phyloP scores from a whole-genome alignment of 352 stramenopile species.

The Pythium graminicola region DNA sequence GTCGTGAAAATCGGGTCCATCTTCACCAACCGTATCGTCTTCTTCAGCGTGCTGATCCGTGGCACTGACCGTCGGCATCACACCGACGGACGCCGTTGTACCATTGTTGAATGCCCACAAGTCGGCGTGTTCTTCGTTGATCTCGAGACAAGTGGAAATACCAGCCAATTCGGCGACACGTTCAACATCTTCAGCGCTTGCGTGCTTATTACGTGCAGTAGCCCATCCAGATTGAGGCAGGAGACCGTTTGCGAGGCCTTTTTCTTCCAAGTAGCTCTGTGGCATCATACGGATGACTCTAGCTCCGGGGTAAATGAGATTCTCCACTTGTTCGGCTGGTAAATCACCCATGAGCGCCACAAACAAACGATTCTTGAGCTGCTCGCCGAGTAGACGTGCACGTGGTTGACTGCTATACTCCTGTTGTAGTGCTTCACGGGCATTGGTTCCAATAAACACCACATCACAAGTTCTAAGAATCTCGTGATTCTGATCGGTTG shows the following conservation, averaged over 20 bases:
- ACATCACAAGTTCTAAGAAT: constrained; percentile 65
- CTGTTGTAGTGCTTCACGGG: constrained; percentile 35
- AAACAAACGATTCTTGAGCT: constrained; percentile 46
- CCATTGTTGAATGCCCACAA: constrained; percentile 23
- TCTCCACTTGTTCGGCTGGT: constrained; percentile 42
- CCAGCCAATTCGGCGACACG: constrained; percentile 47
- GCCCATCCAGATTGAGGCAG: constrained; percentile 46
- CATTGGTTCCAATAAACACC: constrained; percentile 59
- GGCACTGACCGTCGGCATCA: constrained; percentile 11
- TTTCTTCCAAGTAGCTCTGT: constrained; percentile 44
- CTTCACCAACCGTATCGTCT: not conserved
- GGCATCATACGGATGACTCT: constrained; percentile 77
- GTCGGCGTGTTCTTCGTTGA: constrained; percentile 17
- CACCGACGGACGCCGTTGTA: not conserved
- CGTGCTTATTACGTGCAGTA: constrained; percentile 44
- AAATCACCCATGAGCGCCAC: constrained; percentile 69
- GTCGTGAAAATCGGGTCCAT: constrained; percentile 39
- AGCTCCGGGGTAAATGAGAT: constrained; percentile 47
- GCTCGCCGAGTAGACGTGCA: not conserved
- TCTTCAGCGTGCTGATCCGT: constrained; percentile 22
- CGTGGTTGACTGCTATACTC: constrained; percentile 4
- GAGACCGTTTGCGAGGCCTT: constrained; percentile 46
- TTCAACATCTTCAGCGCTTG: constrained; percentile 47
- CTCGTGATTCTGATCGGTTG: constrained; percentile 43
- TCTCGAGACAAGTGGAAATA: constrained; percentile 41